Base-by-base conservation (phyloP, 306 rosid genomes). In the Lathyrus oleraceus region DNA sequence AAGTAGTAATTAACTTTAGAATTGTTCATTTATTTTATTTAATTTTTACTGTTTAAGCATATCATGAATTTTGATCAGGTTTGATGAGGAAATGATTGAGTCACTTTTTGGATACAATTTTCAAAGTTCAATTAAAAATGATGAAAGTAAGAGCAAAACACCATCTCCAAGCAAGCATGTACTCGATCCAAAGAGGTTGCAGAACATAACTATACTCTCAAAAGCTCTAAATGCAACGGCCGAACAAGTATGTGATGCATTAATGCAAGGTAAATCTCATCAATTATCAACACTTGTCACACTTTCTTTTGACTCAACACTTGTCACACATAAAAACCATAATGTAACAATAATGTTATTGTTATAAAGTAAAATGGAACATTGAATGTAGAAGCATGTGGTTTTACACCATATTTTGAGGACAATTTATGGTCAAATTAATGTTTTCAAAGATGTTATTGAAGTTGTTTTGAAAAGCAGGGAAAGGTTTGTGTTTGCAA, bases 31-130 rank as follows among this genome's bases (percentile, higher is more conserved):
- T 10, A 11, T 11, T 14, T 59, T 25, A 5, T 14, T 17, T 54
- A 6, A 25, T 8, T 4, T 19, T 9, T 15, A 36, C 12, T 25
- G 14, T 36, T 62, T 71, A 14, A 64, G 40, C 42, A 48, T 12
- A 8, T 84, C 8, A 36, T 80, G 79, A 35, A 42, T 38, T 71
- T 48, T 71, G 59, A 83, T 69, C 87, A 95, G 99, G 83, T 85
- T 95, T 49, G 95, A 95, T 42, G 99, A 95, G 85, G 96, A 95
- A 84, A 95, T 95, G 97, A 95, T 95, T 7, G 96, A 95, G 79
- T 91, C 99, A 44, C 96, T 95, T 62, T 95, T 95, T 47, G 99
- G 99, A 21, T 95, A 95, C 91, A 89, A 89, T 75, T 81, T 89
- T 47, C 95, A 87, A 67, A 83, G 71, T 72, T 56, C 95, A 23